phyloP scores from a whole-genome alignment of 805 yeast species.

The Wickerhamomyces alni region DNA sequence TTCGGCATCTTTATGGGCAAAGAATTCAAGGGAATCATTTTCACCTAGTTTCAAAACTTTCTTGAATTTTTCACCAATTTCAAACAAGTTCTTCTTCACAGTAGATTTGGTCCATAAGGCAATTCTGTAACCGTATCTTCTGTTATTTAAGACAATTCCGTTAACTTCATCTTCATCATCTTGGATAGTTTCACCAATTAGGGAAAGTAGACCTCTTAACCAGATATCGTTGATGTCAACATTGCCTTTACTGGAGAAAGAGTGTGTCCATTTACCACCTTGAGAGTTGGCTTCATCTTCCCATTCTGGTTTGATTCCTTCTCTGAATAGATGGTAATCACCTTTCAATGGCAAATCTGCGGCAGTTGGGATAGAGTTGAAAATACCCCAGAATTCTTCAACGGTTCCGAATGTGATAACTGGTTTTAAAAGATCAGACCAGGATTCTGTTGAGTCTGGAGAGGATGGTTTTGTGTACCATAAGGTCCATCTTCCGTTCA shows the following conservation, averaged over 20 bases:
- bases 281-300: conserved; percentile 81
- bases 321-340: conserved; percentile 92
- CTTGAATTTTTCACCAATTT: conserved; percentile 85
- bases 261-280: conserved; percentile 94
- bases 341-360: conserved; percentile 86
- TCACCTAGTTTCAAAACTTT: conserved; percentile 72
- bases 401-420: conserved; percentile 90
- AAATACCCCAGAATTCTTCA: conserved; percentile 98
- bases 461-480: conserved; percentile 96
- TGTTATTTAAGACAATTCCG: conserved; percentile 87
- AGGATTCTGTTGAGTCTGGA: conserved; percentile 58
- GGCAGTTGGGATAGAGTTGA: conserved; percentile 89
- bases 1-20: conserved; percentile 41
- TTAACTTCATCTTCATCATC: conserved; percentile 80
- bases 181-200: conserved; percentile 90
- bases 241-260: conserved; percentile 54
- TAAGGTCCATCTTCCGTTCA: conserved; percentile 87
- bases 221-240: conserved; percentile 80
- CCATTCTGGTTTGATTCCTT: conserved; percentile 97
- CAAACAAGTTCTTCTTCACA: conserved; percentile 53
- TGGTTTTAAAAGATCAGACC: conserved; percentile 91
- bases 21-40: conserved; percentile 75
- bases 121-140: conserved; percentile 75
- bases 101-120: conserved; percentile 92
- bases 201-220: conserved; percentile 83